phyloP scores from a whole-genome alignment of 805 yeast genomes.

The Pichia kluyveri region DNA sequence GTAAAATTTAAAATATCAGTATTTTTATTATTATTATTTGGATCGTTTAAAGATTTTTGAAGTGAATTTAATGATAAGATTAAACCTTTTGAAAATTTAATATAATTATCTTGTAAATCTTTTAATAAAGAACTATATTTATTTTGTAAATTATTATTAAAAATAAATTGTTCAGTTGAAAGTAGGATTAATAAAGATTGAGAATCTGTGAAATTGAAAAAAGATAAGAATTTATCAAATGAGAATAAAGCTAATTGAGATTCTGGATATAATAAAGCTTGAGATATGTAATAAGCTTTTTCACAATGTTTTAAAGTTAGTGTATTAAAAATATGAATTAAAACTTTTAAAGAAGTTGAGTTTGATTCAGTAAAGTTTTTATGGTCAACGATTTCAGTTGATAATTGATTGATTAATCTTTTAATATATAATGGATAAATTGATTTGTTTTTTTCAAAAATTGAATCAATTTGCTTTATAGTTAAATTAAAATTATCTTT shows the following conservation, averaged over 20 bases:
- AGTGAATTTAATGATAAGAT: too few species aligned
- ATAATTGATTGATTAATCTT: conserved; percentile 22
- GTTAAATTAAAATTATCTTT: conserved; percentile 32
- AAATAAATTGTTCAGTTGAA: conserved; percentile 18
- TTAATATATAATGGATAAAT: conserved; percentile 26
- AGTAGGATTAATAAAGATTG: conserved; percentile 20
- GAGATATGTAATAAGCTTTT: conserved; percentile 10
- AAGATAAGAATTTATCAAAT: conserved; percentile 24
- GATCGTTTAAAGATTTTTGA: too few species aligned
- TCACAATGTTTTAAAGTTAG: conserved; percentile 14
- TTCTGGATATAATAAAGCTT: conserved; percentile 14
- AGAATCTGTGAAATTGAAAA: conserved; percentile 16
- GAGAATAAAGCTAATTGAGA: conserved; percentile 23
- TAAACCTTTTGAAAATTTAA: conserved; percentile 18
- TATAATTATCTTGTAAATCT: conserved; percentile 19
- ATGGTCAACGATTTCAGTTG: conserved; percentile 17
- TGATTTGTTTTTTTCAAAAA: conserved; percentile 30
- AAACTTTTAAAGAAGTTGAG: conserved; percentile 14
- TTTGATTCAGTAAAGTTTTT: conserved; percentile 14
- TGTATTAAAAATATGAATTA: conserved; percentile 18
- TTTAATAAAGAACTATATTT: conserved; percentile 7
- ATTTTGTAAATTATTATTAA: conserved; percentile 4
- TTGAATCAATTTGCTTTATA: conserved; percentile 36
- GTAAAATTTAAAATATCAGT: too few species aligned
- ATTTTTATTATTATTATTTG: too few species aligned